Base-by-base conservation (phyloP, 2,329 filamentous ascomycete genomes). In the Fusarium heterosporum region DNA sequence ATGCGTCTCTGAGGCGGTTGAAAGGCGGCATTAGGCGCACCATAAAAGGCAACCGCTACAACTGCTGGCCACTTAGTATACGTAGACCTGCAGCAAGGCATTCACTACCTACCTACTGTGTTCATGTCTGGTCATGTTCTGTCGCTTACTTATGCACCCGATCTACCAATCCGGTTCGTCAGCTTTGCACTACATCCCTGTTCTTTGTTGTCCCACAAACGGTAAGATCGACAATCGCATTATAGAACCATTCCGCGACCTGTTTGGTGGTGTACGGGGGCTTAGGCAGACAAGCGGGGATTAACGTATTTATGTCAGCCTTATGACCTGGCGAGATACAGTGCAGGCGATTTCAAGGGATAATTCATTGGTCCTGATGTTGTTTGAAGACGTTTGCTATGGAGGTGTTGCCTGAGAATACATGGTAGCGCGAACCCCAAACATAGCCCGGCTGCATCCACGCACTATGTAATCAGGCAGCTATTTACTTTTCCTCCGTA, bases 21-120 rank as follows among this genome's bases (percentile, higher is more conserved):
- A 36, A 41, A 39, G 36, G 52, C 43, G 14, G 40, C 40, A 53
- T 46, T 8, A 12, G 50, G 19, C 3, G 28, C 36, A 34, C 39
- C 26, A 25, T 29, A 55, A 52, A 34, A 52, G 53, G 53, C 53
- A 41, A 17, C 46, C 46, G 1, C 22, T 29, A 10, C 39, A 29
- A 19, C 28, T 52, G 52, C 19, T 52, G 52, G 52, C 52, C 52
- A 52, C 40, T 36, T 17, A 25, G 19, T 25, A 8, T 34, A 36
- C 43, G 29, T 38, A 26, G 45, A 55, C 52, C 28, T 55, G 36
- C 53, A 41, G 50, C 8, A n/a, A 14, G 9, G 29, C 17, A 6
- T 19, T 25, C 5, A n/a, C 34, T 10, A 10, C n/a, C 8, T 11
- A 36, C 13, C 28, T 40, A 9, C 38, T 54, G 51, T 32, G 10